These are phyloP conservation scores for Crithidia acanthocephali DNA, from an alignment of 208 protist genomes.

Conservation along the genomic window DNA sequence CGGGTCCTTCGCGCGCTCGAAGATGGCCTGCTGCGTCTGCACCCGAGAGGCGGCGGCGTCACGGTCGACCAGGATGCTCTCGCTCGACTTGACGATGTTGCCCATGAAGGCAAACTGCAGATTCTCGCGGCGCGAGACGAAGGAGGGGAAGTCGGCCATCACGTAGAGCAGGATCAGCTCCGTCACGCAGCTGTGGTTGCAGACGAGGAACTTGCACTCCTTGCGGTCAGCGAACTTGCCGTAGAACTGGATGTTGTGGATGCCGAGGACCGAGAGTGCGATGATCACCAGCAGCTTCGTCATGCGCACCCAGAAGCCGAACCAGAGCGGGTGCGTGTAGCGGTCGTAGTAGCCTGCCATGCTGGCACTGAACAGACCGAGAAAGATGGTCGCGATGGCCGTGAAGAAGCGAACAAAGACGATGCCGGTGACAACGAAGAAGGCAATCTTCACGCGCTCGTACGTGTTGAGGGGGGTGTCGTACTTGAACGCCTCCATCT, in stretches of 20 bases:
- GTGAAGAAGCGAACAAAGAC: slow-evolving; percentile 51
- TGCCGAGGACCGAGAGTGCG: slow-evolving; percentile 45
- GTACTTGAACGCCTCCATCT: slow-evolving; percentile 67
- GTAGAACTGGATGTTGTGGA: slow-evolving; percentile 70
- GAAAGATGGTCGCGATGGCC: slow-evolving; percentile 38
- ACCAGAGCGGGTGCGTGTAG: slow-evolving; percentile 50
- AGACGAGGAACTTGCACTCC: slow-evolving; percentile 75
- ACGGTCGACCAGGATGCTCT: slow-evolving; percentile 85
- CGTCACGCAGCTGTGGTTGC: slow-evolving; percentile 82
- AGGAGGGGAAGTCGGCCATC: slow-evolving; percentile 66
- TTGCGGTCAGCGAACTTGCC: slow-evolving; percentile 51
- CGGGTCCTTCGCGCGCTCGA: slow-evolving; percentile 54
- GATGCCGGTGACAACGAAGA: slow-evolving; percentile 74
- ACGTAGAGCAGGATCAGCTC: slow-evolving; percentile 78
- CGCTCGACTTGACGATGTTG: slow-evolving; percentile 43
- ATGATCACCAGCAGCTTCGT: slow-evolving; percentile 38
- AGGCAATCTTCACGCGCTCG: slow-evolving; percentile 67
- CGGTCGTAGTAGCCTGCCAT: slow-evolving; percentile 38
- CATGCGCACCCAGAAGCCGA: slow-evolving; percentile 44
- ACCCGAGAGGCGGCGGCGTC: slow-evolving; percentile 54
- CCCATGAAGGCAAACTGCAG: slow-evolving; percentile 62
- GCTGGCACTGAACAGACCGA: slow-evolving; percentile 50
- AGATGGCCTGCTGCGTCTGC: slow-evolving; percentile 59
- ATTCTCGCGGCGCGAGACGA: slow-evolving; percentile 86
- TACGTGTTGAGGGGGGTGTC: slow-evolving; percentile 78